Base-by-base conservation (phyloP, 345 rosid species). In the Euphorbia tirucalli region DNA sequence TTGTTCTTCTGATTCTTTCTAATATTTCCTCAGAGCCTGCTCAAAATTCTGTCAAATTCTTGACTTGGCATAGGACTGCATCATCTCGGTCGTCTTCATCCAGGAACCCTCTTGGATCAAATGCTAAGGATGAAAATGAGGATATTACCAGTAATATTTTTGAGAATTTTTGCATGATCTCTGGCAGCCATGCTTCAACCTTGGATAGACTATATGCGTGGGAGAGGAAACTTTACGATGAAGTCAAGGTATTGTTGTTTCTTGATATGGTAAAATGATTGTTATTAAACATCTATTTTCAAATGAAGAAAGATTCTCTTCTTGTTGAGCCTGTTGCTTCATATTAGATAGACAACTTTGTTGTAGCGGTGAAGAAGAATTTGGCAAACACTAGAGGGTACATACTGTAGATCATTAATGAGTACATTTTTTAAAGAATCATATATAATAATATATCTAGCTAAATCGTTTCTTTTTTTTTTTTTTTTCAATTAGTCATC, bases 181-280 rank as follows among this genome's bases (percentile, higher is more conserved):
- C 97, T 7, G 96, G 98, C 60, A 92, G 97, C 78, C 98, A 95
- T 73, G 99, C 90, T 49, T 95, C 99, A 27, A 95, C 98, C 11
- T 80, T 95, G 80, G 96, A 95, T 79, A 86, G 98, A 76, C 78
- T 95, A 24, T 90, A 80, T 84, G 99, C 99, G 24, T 95, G 99
- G 99, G 99, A 95, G 88, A 83, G 88, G 79, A 95, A 95, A 80
- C 97, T 95, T 77, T 88, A 89, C 65, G 97, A 95, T 65, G 99
- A 95, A 92, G 97, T 95, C 39, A 95, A 95, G 97, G 99, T 95
- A 85, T 58, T 69, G 3, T 50, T 21, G 7, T 70, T 75, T 75
- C 49, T 72, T 64, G 10, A 25, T 41, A 48, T 54, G 4, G 5
- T 35, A 19, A 0, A 31, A 39, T 2, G 31, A 61, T 6, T 55